Conservation (phyloP, 2,329 filamentous ascomycete genomes). For the Aspergillus unguis region DNA sequence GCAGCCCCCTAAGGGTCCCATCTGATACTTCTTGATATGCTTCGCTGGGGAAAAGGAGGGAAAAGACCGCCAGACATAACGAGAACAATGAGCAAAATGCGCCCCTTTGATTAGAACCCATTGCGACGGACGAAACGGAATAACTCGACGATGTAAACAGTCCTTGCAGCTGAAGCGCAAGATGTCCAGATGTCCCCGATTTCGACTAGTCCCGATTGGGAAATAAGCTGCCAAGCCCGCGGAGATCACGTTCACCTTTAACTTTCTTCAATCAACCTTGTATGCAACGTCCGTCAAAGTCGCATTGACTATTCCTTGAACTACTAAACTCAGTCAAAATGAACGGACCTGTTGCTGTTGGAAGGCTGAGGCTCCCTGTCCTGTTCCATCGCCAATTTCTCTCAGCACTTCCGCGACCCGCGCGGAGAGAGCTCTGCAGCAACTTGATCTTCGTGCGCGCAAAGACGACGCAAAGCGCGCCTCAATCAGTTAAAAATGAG, state of each 20-base stretch:
- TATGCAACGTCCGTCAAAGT: neutral
- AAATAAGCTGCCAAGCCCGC: slow-evolving; percentile 4
- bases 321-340: too few species aligned
- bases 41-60: slow-evolving; percentile 23
- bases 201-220: slow-evolving; percentile 6
- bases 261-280: neutral
- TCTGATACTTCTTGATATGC: slow-evolving; percentile 68
- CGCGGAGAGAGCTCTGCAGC: slow-evolving; percentile 26
- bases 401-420: slow-evolving; percentile 22
- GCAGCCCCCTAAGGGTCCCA: slow-evolving; percentile 67
- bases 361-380: slow-evolving; percentile 26
- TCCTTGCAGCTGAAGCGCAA: neutral
- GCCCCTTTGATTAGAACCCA: slow-evolving; percentile 30
- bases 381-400: slow-evolving; percentile 32
- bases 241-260: slow-evolving; percentile 4
- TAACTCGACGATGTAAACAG: neutral
- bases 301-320: neutral
- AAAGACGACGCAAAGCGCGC: slow-evolving; percentile 28
- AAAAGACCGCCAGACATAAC: slow-evolving; percentile 24
- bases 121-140: slow-evolving; percentile 14
- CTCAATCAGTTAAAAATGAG: slow-evolving; percentile 23
- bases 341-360: neutral
- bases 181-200: neutral
- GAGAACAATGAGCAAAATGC: slow-evolving; percentile 24
- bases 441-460: slow-evolving; percentile 24